Percentiles rank a stretch among this genome's conserved stretches.
phyloP scores from a whole-genome alignment of 2,329 filamentous ascomycete species.

The Exophiala oligosperma region DNA sequence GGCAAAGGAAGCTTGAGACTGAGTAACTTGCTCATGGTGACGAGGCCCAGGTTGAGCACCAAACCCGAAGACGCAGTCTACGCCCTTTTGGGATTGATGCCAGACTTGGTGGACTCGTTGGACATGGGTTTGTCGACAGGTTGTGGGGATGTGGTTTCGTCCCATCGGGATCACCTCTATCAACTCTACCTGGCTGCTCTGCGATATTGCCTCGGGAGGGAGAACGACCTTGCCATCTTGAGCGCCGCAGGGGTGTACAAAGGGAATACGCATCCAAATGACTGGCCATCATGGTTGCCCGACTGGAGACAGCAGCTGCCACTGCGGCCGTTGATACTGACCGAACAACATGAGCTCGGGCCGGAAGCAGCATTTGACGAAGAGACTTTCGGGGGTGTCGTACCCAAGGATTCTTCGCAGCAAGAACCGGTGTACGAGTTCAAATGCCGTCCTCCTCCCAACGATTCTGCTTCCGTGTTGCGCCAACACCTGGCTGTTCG shows the following conservation, averaged over 20 bases:
- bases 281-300: conserved; percentile 19
- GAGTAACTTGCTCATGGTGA: conserved; percentile 21
- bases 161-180: conserved; percentile 8
- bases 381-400: background rate
- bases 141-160: background rate
- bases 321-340: conserved; percentile 16
- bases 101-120: conserved; percentile 8
- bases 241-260: conserved; percentile 22
- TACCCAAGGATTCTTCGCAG: background rate
- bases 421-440: conserved; percentile 3
- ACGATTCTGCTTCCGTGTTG: background rate
- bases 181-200: conserved; percentile 16
- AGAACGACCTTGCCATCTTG: conserved; percentile 16
- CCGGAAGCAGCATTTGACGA: conserved; percentile 18
- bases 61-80: conserved; percentile 22
- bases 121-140: background rate
- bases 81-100: conserved; percentile 17
- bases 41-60: conserved; percentile 15
- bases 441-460: background rate
- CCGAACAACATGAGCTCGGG: conserved; percentile 5
- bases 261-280: conserved; percentile 1
- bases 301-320: conserved; percentile 22
- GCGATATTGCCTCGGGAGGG: conserved; percentile 14
- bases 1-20: conserved; percentile 16
- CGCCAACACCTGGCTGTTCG: conserved; percentile 4